Base-by-base conservation (phyloP, 106 monocot species). In the Xerophyta viscosa region DNA sequence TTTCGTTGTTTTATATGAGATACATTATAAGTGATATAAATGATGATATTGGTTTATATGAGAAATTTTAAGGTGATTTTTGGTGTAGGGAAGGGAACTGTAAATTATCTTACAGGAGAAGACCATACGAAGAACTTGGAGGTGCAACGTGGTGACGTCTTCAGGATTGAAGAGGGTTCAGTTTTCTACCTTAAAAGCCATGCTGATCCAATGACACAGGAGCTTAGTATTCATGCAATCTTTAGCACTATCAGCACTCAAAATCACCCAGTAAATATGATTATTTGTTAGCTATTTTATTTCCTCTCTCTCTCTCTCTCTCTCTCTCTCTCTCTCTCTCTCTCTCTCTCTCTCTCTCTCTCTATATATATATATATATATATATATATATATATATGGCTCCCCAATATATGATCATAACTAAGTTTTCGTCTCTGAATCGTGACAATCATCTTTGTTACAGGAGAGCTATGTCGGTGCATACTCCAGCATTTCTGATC, bases 181-280 rank as follows among this genome's bases (percentile, higher is more conserved):
- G 51, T 87, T 2, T 74, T 92, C 57, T 87, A 87, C 60, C 56
- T 87, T 23, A 53, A 48, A 45, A 87, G 87, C 68, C 65, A 74
- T 9, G 61, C 70, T 0, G 67, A 72, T 66, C 60, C 67, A 2
- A 65, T 48, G 2, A 64, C 79, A 48, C 62, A 68, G 63, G 77
- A 69, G 65, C 86, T 92, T 17, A 64, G 87, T 31, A 73, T 92
- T 30, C 57, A 87, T 61, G 76, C 92, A 46, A 80, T 92, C 43
- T 92, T 92, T 30, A 50, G 64, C 63, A 63, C 51, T 8, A 8
- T 58, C 11, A 31, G 22, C 14, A n/a, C 39, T 1, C 56, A 75
- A 0, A 46, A 61, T 22, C 43, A 52, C 12, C 9, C 15, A 14
- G 74, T 71, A 65, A 29, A 19, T 21, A 29, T 18, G 2, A 36